Base-by-base conservation (phyloP, 768 basidiomycete species). In the Macrolepiota fuliginosa region DNA sequence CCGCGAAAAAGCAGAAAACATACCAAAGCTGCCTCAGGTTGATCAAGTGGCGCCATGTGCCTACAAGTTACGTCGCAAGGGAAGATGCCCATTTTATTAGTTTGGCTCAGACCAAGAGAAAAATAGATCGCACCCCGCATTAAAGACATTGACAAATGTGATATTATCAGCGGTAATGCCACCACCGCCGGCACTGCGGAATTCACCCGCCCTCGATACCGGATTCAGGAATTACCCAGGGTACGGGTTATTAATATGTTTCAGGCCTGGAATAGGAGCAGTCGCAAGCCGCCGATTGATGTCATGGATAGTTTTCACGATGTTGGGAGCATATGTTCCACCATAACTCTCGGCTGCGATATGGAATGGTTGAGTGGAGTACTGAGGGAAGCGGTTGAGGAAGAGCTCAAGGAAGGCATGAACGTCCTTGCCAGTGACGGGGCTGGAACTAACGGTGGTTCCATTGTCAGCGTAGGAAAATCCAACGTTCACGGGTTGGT, bases 31-130 rank as follows among this genome's bases (percentile, higher is more conserved):
- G 88, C 94, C 68, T 92, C 90, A 1, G 94, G 90, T 69, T 96
- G 93, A 73, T 98, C 93, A 68, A 81, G 88, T 3, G 94, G 94
- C 7, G 92, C 92, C 92, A 94, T 91, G 71, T 94, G 92, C 35
- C 91, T 92, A 66, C 5, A 61, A 63, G 64, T 24, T 12, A 15
- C 15, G 9, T 52, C 17, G n/a, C 35, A 32, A 35, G n/a, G n/a
- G n/a, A 46, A 17, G 35, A 36, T 12, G 40, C n/a, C 37, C 56
- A 25, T 42, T 56, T 46, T 54, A 53, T 9, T 35, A 29, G 37
- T 62, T 13, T 61, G 40, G 58, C n/a, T n/a, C n/a, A n/a, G n/a
- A n/a, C n/a, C n/a, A n/a, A n/a, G n/a, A n/a, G 45, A 27, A 56
- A 22, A 47, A 29, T 39, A 22, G n/a, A 11, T 74, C 88, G 62